Conservation (phyloP, 208 protist genomes). For the Acanthamoeba quina region DNA sequence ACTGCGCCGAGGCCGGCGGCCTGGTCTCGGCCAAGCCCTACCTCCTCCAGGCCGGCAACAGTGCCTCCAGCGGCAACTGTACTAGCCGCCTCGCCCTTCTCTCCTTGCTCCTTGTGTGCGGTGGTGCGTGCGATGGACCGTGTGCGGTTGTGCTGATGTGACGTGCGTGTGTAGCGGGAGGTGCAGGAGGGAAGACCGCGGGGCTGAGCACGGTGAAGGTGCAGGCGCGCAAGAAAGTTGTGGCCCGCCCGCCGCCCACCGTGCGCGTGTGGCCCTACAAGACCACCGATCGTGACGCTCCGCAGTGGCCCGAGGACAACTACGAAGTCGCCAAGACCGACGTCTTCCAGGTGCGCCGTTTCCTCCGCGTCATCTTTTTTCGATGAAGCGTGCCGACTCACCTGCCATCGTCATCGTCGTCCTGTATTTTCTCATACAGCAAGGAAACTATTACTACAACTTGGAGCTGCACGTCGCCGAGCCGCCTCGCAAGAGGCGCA, state of each 20-base stretch:
- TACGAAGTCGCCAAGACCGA: constrained; percentile 48
- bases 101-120: neutral
- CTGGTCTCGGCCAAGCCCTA: constrained; percentile 50
- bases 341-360: neutral
- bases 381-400: neutral
- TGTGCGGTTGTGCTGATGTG: too few relatives aligned
- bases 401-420: neutral
- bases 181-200: neutral
- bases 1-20: constrained; percentile 26
- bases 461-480: constrained; percentile 33
- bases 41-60: constrained; percentile 11
- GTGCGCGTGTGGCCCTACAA: constrained; percentile 72
- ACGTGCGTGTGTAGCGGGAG: too few relatives aligned
- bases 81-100: neutral
- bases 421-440: neutral
- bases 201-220: constrained; percentile 32
- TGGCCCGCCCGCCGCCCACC: neutral
- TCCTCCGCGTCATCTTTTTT: neutral
- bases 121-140: too few relatives aligned
- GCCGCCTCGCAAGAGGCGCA: constrained; percentile 32
- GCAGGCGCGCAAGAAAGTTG: neutral
- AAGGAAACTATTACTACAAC: constrained; percentile 10
- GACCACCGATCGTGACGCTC: neutral
- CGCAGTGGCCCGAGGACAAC: constrained; percentile 45
- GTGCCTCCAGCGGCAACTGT: neutral